Conservation (phyloP, 148 eudicot genomes). For the Rhododendron ovatum region DNA sequence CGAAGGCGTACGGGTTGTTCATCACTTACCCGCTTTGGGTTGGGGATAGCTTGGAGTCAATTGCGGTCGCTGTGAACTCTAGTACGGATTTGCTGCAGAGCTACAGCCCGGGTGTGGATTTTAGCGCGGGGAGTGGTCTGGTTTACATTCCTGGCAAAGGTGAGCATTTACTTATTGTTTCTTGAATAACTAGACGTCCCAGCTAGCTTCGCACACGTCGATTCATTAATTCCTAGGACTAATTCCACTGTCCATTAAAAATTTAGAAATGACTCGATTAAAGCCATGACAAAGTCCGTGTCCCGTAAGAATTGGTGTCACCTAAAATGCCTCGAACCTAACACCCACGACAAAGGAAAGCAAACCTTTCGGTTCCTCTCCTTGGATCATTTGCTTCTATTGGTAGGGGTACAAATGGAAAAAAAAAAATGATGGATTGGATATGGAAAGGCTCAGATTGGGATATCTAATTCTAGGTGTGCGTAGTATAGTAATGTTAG, state of each 20-base stretch:
- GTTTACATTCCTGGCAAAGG: constrained; percentile 73
- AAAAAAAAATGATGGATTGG: too few species aligned
- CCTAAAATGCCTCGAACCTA: too few species aligned
- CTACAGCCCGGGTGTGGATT: constrained; percentile 49
- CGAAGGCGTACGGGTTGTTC: constrained; percentile 62
- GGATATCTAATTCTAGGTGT: too few species aligned
- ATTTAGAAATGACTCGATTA: too few species aligned
- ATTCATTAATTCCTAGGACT: too few species aligned
- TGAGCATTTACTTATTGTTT: constrained; percentile 5
- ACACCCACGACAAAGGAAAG: not conserved
- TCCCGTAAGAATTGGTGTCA: not conserved
- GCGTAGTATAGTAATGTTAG: too few species aligned
- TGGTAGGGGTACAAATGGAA: not conserved
- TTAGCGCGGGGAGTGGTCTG: constrained; percentile 45
- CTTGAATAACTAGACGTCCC: too few species aligned
- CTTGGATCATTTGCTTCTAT: not conserved
- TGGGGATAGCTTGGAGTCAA: constrained; percentile 34
- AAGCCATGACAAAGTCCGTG: not conserved
- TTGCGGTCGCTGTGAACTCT: constrained; percentile 28
- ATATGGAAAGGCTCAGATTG: too few species aligned
- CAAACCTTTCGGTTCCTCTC: not conserved
- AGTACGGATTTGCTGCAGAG: constrained; percentile 40
- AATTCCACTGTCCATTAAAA: too few species aligned
- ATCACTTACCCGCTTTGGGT: constrained; percentile 58
- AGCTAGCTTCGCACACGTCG: too few species aligned